Base-by-base conservation (phyloP, 192 early-diverging fungal genomes). In the Rhizophagus prolifer region DNA sequence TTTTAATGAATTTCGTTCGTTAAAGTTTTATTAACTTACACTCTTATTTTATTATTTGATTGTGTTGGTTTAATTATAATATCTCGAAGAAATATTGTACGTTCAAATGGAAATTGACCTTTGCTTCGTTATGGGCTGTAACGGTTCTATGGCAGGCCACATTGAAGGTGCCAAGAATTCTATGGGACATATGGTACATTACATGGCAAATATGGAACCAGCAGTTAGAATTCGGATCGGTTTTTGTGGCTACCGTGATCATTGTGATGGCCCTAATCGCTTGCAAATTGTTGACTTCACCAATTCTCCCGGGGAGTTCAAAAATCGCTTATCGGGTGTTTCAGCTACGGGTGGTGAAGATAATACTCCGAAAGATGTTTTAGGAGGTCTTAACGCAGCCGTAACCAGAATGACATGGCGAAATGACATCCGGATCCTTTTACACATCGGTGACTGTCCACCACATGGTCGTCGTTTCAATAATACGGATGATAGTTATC, bases 201-300 rank as follows among this genome's bases (percentile, higher is more conserved):
- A 65, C 13, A 58, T 75, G n/a, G 30, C 63, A 47, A 25, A 36
- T 54, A 65, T 62, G 21, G 62, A 75, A 16, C 74, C 74, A 1
- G 12, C 19, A 7, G 31, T 75, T 58, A 75, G 34, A 75, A 61
- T 78, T 46, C 28, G 72, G 1, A 16, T 73, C n/a, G 77, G 70
- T 13, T 78, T 78, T 30, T 73, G 69, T 62, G 77, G 77, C 14
- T 78, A 78, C 60, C 70, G 77, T 34, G 77, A 78, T 10, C 19
- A 67, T 19, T 38, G 65, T 9, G 65, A 67, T 38, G 9, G 9
- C 8, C 2, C 1, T 41, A 6, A 54, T 10, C 31, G 34, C 1
- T 9, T 67, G 31, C 34, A 23, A 21, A 67, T 38, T 38, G 41
- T 67, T 21, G 34, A 36, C 19, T 67, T 67, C 31, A 67, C 65